These are phyloP conservation scores for Trichoderma pleuroti DNA, from an alignment of 2,329 filamentous ascomycete genomes.

Conservation along the genomic window DNA sequence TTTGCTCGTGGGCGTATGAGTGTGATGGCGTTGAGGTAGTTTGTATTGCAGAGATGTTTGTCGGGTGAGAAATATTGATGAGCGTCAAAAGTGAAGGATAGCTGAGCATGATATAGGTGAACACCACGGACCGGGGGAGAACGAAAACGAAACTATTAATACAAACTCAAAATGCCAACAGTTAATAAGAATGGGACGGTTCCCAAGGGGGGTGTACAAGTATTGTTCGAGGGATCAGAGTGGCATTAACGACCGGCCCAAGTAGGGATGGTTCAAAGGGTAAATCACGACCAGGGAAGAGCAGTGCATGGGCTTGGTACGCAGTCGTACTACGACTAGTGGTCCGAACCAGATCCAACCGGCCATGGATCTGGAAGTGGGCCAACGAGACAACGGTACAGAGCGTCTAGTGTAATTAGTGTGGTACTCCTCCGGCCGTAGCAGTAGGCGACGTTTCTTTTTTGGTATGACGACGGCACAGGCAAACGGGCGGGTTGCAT, in stretches of 20 bases:
- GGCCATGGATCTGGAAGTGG: slow-evolving; percentile 39
- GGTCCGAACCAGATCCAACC: slow-evolving; percentile 34
- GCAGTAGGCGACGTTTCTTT: slow-evolving; percentile 12
- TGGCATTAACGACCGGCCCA: slow-evolving; percentile 29
- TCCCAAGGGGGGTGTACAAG: slow-evolving; percentile 18
- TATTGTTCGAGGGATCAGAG: slow-evolving; percentile 30
- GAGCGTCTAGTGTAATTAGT: slow-evolving; percentile 15
- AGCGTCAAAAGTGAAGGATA: neutral
- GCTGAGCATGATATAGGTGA: slow-evolving; percentile 9
- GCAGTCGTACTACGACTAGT: slow-evolving; percentile 21
- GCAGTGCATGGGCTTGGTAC: slow-evolving; percentile 21
- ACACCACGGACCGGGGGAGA: slow-evolving; percentile 9
- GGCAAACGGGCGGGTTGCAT: slow-evolving; percentile 36
- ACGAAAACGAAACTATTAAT: slow-evolving; percentile 13
- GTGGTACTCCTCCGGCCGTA: neutral
- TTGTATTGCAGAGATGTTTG: neutral
- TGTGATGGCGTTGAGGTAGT: neutral
- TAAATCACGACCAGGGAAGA: slow-evolving; percentile 31
- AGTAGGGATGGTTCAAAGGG: slow-evolving; percentile 35
- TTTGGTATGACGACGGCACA: slow-evolving; percentile 24
- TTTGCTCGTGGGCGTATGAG: neutral
- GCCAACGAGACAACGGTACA: slow-evolving; percentile 29
- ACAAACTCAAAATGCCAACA: neutral
- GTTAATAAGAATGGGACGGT: slow-evolving; percentile 18
- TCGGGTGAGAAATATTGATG: neutral